Evolutionary conservation across 495 filamentous ascomycete species (phyloP).

Genomic region (Penicillium flavigenum): DNA sequence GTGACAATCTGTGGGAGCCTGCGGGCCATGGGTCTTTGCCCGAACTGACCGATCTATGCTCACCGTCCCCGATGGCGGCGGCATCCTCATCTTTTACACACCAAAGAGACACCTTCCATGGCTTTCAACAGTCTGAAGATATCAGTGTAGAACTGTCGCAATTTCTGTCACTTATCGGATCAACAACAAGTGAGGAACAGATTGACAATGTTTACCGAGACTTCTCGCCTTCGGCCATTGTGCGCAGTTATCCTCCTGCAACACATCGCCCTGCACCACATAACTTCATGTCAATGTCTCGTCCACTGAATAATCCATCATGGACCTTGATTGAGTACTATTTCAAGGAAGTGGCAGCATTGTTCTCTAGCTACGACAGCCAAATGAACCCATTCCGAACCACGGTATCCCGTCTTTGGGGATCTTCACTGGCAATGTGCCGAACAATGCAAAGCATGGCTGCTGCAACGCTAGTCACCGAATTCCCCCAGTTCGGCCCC

Average conservation of each 20-base stretch:
- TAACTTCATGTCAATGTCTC: conserved; percentile 38
- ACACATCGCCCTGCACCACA: conserved; percentile 22
- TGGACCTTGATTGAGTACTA: conserved; percentile 60
- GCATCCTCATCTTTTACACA: conserved; percentile 21
- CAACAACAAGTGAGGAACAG: conserved; percentile 25
- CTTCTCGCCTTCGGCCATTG: conserved; percentile 42
- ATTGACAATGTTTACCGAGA: conserved; percentile 25
- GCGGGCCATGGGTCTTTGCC: conserved; percentile 34
- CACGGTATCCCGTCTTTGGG: conserved; percentile 56
- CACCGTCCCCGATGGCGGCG: conserved; percentile 21
- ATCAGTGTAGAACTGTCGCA: conserved; percentile 29
- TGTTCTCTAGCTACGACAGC: conserved; percentile 60
- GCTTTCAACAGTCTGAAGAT: conserved; percentile 28
- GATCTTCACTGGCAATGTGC: conserved; percentile 56
- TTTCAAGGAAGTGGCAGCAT: conserved; percentile 56
- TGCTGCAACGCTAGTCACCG: conserved; percentile 56
- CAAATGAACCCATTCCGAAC: conserved; percentile 58
- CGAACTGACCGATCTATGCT: conserved; percentile 37
- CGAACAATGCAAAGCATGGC: conserved; percentile 62
- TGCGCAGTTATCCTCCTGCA: conserved; percentile 40
- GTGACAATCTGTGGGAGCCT: conserved; percentile 41
- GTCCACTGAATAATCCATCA: conserved; percentile 46
- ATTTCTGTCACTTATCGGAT: conserved; percentile 33
- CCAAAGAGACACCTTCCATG: conserved; percentile 24
- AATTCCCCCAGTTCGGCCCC: conserved; percentile 53